A percentile compares a stretch with the other conserved stretches of the same genome.
phyloP scores from a whole-genome alignment of 2,329 filamentous ascomycete genomes.

The Tolypocladium tropicale region DNA sequence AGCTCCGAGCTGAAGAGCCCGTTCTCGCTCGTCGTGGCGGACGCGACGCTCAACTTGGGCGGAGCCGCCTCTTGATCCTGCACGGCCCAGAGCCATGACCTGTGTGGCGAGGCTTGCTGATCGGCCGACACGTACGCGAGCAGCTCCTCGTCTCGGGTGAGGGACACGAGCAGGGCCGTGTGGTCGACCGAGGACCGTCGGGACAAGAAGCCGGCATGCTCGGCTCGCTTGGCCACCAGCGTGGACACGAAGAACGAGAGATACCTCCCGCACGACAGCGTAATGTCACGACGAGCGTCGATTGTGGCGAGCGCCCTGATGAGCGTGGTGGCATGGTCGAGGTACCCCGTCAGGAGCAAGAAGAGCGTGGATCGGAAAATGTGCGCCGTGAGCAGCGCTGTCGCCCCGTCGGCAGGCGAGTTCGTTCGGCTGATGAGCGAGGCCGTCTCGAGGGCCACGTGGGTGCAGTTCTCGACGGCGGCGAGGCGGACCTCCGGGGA shows the following conservation, averaged over 20 bases:
- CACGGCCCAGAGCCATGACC: slow-evolving; percentile 74
- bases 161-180: slow-evolving; percentile 18
- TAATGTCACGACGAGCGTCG: slow-evolving; percentile 60
- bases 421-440: slow-evolving; percentile 59
- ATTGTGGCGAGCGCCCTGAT: slow-evolving; percentile 63
- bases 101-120: slow-evolving; percentile 67
- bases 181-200: slow-evolving; percentile 21
- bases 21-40: slow-evolving; percentile 19
- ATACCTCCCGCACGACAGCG: slow-evolving; percentile 70
- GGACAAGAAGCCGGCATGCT: slow-evolving; percentile 30
- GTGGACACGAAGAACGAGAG: slow-evolving; percentile 69
- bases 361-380: slow-evolving; percentile 81
- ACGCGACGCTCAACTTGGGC: slow-evolving; percentile 8
- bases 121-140: slow-evolving; percentile 80
- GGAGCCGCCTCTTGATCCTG: slow-evolving; percentile 36
- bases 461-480: slow-evolving; percentile 69
- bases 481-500: slow-evolving; percentile 53
- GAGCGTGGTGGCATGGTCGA: slow-evolving; percentile 61
- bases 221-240: slow-evolving; percentile 45
- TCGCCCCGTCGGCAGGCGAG: slow-evolving; percentile 56
- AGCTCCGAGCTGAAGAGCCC: slow-evolving; percentile 34
- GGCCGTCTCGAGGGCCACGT: slow-evolving; percentile 68
- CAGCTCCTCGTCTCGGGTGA: slow-evolving; percentile 68
- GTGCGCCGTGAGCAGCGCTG: slow-evolving; percentile 68
- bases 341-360: slow-evolving; percentile 64